Conservation (phyloP, 192 early-diverging fungal genomes). For the Entomortierella beljakovae region DNA sequence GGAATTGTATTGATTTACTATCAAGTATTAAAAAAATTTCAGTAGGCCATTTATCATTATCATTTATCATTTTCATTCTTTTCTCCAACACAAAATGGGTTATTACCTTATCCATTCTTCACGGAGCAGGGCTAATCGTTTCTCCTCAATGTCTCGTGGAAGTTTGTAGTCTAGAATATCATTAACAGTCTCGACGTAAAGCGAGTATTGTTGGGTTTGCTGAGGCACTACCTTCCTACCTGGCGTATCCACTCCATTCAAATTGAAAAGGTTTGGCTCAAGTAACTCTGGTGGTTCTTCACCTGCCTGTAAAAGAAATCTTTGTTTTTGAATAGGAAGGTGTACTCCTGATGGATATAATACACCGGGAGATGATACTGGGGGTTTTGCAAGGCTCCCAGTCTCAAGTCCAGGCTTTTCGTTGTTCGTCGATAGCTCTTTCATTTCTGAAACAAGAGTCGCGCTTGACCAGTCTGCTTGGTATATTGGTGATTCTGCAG, state of each 20-base stretch:
- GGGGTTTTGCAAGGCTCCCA: neutral
- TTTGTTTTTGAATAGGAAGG: conserved; percentile 13
- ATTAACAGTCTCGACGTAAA: conserved; percentile 42
- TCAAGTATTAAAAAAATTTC: neutral
- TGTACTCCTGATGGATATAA: conserved; percentile 11
- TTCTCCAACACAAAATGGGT: too few species aligned
- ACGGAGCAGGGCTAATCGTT: conserved; percentile 22
- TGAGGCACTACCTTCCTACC: neutral
- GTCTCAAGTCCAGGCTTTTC: conserved; percentile 5
- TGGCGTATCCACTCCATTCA: conserved; percentile 3
- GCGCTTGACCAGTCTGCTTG: conserved; percentile 47
- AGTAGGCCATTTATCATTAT: neutral
- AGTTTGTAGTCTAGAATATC: conserved; percentile 39
- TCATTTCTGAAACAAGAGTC: conserved; percentile 16
- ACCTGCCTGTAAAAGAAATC: conserved; percentile 39
- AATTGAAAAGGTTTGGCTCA: neutral
- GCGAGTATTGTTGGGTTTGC: neutral
- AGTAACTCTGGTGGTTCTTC: conserved; percentile 39
- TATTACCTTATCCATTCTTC: conserved; percentile 54
- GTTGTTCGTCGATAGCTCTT: neutral
- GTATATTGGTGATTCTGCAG: conserved; percentile 1
- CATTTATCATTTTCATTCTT: too few species aligned
- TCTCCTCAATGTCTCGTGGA: conserved; percentile 25
- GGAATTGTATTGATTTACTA: conserved; percentile 47
- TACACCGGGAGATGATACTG: conserved; percentile 12